Conservation (phyloP, 805 yeast species). For the Wickerhamiella spandovensis region DNA sequence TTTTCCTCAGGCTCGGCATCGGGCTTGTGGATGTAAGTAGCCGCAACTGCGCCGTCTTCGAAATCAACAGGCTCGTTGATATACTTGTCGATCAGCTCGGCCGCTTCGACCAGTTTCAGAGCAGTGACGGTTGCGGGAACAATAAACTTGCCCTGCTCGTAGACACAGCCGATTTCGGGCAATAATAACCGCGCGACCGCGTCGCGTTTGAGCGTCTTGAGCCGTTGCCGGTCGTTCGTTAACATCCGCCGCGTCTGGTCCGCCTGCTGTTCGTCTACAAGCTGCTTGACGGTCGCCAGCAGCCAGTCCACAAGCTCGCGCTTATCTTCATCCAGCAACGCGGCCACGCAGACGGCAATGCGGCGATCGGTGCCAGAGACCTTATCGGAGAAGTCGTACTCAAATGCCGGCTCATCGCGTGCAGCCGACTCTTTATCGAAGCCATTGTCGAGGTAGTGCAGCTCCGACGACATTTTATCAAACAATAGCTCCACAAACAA, state of each 20-base stretch:
- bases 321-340: slow-evolving; percentile 34
- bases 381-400: slow-evolving; percentile 21
- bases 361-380: slow-evolving; percentile 31
- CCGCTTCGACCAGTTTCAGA: slow-evolving; percentile 25
- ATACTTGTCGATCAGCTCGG: slow-evolving; percentile 32
- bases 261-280: slow-evolving; percentile 16
- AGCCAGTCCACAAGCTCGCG: slow-evolving; percentile 33
- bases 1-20: background rate
- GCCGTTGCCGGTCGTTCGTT: slow-evolving; percentile 15
- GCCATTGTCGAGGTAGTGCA: slow-evolving; percentile 49
- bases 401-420: slow-evolving; percentile 9
- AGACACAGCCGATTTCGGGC: slow-evolving; percentile 32
- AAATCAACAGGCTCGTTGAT: slow-evolving; percentile 26
- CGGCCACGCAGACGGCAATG: slow-evolving; percentile 37
- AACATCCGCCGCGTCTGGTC: slow-evolving; percentile 11
- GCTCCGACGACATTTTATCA: slow-evolving; percentile 36
- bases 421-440: slow-evolving; percentile 25
- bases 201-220: slow-evolving; percentile 31
- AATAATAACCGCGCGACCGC: slow-evolving; percentile 38
- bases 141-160: slow-evolving; percentile 29
- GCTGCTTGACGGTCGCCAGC: slow-evolving; percentile 26
- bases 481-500: slow-evolving; percentile 55
- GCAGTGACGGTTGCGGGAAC: slow-evolving; percentile 26
- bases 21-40: slow-evolving; percentile 19
- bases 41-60: slow-evolving; percentile 26